phyloP scores from a whole-genome alignment of 208 protist species.

The Trypanosoma avium region DNA sequence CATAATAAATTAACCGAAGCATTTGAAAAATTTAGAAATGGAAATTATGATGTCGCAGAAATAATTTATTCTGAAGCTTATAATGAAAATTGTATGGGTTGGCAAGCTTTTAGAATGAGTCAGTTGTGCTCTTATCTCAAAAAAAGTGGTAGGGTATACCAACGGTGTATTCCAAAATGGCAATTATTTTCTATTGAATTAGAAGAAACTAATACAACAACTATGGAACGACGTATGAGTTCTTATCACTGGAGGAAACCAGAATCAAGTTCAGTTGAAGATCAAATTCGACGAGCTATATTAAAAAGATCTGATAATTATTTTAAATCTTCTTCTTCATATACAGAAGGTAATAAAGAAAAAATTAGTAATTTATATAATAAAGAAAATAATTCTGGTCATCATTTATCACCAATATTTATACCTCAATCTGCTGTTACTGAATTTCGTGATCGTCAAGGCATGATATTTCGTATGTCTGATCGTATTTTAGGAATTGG shows the following conservation, averaged over 20 bases:
- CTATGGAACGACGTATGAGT: neutral
- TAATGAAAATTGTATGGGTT: conserved; percentile 11
- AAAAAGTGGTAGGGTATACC: conserved; percentile 12
- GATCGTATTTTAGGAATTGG: conserved; percentile 40
- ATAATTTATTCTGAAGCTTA: conserved; percentile 15
- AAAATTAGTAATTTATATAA: neutral
- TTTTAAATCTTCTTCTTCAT: neutral
- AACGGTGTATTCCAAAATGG: conserved; percentile 27
- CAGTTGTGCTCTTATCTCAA: conserved; percentile 26
- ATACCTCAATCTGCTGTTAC: neutral
- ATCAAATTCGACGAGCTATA: conserved; percentile 24
- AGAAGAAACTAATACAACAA: neutral
- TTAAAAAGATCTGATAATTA: conserved; percentile 3
- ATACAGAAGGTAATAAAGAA: neutral
- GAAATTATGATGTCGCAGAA: conserved; percentile 12
- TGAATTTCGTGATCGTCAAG: conserved; percentile 43
- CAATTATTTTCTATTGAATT: conserved; percentile 26
- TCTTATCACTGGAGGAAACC: conserved; percentile 26
- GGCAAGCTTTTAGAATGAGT: conserved; percentile 13
- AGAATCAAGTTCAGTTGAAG: conserved; percentile 24
- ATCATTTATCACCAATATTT: neutral
- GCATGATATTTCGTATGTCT: conserved; percentile 51
- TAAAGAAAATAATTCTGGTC: neutral
- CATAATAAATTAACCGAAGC: conserved; percentile 8
- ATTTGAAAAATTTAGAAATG: conserved; percentile 17